Percentiles rank a stretch among this genome's conserved stretches.
Conservation (phyloP, 352 stramenopile genomes). For the Pythium sukuiense region DNA sequence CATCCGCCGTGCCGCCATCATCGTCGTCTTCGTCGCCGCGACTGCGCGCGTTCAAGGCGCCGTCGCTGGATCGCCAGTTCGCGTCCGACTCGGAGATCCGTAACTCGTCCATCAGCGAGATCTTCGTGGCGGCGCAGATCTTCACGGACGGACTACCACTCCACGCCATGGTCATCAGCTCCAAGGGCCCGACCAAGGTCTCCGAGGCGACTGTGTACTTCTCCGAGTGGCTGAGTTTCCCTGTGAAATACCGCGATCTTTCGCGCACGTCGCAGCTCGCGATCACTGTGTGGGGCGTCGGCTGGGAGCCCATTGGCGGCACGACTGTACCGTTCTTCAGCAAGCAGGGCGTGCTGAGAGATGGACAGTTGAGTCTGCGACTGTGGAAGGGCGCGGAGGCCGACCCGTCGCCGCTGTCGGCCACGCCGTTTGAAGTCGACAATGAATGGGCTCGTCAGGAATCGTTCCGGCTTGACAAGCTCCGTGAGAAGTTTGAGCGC, state of each 20-base stretch:
- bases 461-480: conserved; percentile 84
- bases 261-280: conserved; percentile 82
- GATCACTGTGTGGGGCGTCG: conserved; percentile 85
- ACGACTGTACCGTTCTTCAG: conserved; percentile 89
- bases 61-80: conserved; percentile 54
- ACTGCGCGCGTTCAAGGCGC: conserved; percentile 33
- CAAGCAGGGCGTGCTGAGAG: conserved; percentile 77
- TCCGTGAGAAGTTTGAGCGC: conserved; percentile 87
- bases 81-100: conserved; percentile 71
- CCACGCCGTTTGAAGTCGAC: conserved; percentile 72
- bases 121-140: conserved; percentile 88
- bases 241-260: conserved; percentile 84
- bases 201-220: conserved; percentile 87
- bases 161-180: conserved; percentile 85
- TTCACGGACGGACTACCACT: conserved; percentile 82
- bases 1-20: conserved; percentile 12
- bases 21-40: conserved; percentile 10
- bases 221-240: conserved; percentile 88
- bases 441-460: conserved; percentile 75
- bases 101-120: conserved; percentile 83
- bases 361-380: conserved; percentile 87
- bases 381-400: conserved; percentile 75
- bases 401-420: conserved; percentile 60
- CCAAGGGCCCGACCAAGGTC: conserved; percentile 82
- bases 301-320: conserved; percentile 77